Evolutionary conservation across 805 yeast species (phyloP).

Genomic region (Candida odintsovae): DNA sequence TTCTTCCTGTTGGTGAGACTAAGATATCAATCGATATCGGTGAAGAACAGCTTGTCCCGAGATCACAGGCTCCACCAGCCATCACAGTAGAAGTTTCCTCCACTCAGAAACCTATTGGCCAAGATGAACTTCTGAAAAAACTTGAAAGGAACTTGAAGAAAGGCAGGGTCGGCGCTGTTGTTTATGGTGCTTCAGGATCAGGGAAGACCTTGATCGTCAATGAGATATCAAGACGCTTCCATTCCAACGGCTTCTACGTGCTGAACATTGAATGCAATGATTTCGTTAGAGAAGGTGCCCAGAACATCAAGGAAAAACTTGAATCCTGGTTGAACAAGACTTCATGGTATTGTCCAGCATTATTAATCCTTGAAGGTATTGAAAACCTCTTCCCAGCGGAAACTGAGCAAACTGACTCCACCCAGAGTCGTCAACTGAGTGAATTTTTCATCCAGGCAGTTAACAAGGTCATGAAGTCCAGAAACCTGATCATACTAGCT

Average conservation of each 20-base stretch:
- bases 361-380: conserved; percentile 71
- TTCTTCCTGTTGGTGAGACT: conserved; percentile 30
- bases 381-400: conserved; percentile 71
- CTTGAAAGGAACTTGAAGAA: conserved; percentile 35
- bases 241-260: conserved; percentile 35
- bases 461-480: conserved; percentile 29
- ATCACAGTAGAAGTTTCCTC: background rate
- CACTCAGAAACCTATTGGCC: conserved; percentile 44
- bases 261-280: conserved; percentile 50
- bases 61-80: conserved; percentile 14
- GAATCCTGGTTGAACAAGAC: conserved; percentile 42
- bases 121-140: conserved; percentile 38
- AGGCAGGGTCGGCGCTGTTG: conserved; percentile 48
- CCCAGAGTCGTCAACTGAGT: conserved; percentile 56
- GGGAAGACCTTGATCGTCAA: conserved; percentile 65
- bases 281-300: conserved; percentile 48
- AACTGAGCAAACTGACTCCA: conserved; percentile 47
- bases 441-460: conserved; percentile 51
- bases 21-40: conserved; percentile 42
- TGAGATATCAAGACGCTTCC: conserved; percentile 34
- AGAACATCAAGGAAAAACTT: conserved; percentile 38
- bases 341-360: conserved; percentile 74
- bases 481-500: conserved; percentile 53
- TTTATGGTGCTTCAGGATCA: conserved; percentile 74
- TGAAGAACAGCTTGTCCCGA: conserved; percentile 31